These are phyloP conservation scores for Scleromitrula shiraiana DNA, from an alignment of 2,329 filamentous ascomycete genomes.

Conservation along the genomic window DNA sequence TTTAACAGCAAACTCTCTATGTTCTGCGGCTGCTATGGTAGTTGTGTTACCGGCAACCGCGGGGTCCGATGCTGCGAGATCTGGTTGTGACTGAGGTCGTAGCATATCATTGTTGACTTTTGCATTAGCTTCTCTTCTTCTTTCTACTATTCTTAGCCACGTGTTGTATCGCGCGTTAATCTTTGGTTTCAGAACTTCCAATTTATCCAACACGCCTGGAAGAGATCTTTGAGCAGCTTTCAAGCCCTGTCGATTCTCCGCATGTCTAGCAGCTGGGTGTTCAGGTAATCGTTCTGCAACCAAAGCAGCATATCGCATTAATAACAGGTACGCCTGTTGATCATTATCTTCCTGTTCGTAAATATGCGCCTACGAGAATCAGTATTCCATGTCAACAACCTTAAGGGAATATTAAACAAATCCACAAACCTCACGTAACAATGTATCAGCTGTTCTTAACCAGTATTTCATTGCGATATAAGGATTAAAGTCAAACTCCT, in stretches of 20 bases:
- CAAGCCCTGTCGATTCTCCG: constrained; percentile 47
- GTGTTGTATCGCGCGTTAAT: constrained; percentile 64
- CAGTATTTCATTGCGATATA: constrained; percentile 72
- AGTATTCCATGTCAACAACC: constrained; percentile 5
- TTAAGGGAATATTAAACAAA: neutral
- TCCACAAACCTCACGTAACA: constrained; percentile 66
- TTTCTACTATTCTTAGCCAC: constrained; percentile 49
- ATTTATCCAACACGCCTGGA: constrained; percentile 40
- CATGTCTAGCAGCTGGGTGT: constrained; percentile 67
- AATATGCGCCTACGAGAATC: constrained; percentile 58
- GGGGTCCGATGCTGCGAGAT: constrained; percentile 47
- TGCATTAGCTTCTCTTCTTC: constrained; percentile 27
- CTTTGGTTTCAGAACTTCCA: constrained; percentile 73
- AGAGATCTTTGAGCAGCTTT: constrained; percentile 53
- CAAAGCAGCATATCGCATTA: constrained; percentile 85
- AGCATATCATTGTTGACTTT: constrained; percentile 9
- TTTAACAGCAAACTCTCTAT: constrained; percentile 69
- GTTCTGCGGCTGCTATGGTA: constrained; percentile 60
- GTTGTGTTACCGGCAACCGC: constrained; percentile 49
- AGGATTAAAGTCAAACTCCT: constrained; percentile 73
- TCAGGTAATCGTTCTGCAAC: constrained; percentile 64
- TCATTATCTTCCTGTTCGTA: constrained; percentile 82
- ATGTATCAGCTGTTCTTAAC: constrained; percentile 69
- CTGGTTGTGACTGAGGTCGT: constrained; percentile 8
- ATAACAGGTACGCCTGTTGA: constrained; percentile 79